Evolutionary conservation across 1,284 basidiomycete genomes (phyloP), one percentile per base, ranked within the genome.

Genomic region (Cystobasidium slooffiae): DNA sequence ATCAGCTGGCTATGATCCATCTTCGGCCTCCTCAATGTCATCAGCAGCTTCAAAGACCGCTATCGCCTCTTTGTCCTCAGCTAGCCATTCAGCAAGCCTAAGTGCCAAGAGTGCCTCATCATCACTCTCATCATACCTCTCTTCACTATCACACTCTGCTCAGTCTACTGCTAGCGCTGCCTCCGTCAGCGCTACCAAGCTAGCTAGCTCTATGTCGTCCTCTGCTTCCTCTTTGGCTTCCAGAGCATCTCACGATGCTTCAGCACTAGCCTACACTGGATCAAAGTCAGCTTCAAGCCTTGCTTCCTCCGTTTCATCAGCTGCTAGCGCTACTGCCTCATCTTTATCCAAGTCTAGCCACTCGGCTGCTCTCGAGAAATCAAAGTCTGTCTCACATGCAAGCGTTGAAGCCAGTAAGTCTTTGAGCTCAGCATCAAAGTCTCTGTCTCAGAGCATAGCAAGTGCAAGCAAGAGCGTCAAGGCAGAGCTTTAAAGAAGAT

Each of bases 1-100:
- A 22, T 69, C 69, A 14, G 78, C 77, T 6, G 64, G 76, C 39
- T 55, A 51, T n/a, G 78, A 78, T 6, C 69, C 69, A 6, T 66
- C 74, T 3, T 66, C 63, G 18, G 77, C 77, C 12, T 75, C 72
- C 12, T 76, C 75, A 1, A 47, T 74, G 49, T 59, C 66, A 16
- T 58, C 44, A 22, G 49, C 44, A 43, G 75, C 75, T 31, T 52
- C 46, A 44, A 70, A 72, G 69, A 61, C 53, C 39, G 64, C 64
- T 24, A 46, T 62, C 8, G 53, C 75, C 7, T 75, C 62, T 18
- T 37, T 69, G 41, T 55, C 67, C 16, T 62, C 67, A 3, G 74
- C 66, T 41, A 63, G 68, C 9, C 66, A 69, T 43, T 22, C n/a
- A 12, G 69, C 64, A 18, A 67, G 47, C 41, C 37, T 61, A 1